phyloP scores from a whole-genome alignment of 805 yeast genomes.

The Schwanniomyces pseudopolymorphus region DNA sequence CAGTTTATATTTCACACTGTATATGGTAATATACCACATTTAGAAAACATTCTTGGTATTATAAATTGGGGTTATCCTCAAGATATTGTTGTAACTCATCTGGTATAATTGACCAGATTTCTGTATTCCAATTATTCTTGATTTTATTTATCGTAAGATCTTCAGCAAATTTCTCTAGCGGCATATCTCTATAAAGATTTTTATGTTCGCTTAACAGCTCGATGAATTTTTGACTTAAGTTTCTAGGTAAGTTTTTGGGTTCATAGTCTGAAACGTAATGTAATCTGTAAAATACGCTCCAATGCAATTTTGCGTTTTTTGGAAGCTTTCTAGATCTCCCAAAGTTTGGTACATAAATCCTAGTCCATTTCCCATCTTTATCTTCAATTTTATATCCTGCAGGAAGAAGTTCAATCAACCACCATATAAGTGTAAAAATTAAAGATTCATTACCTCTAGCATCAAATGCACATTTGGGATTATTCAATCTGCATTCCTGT shows the following conservation, averaged over 20 bases:
- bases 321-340: conserved; percentile 57
- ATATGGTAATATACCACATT: conserved; percentile 15
- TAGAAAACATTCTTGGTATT: conserved; percentile 4
- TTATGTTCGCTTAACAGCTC: conserved; percentile 18
- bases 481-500: background rate
- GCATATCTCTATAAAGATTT: conserved; percentile 4
- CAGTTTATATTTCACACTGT: conserved; percentile 7
- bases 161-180: conserved; percentile 10
- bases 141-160: conserved; percentile 15
- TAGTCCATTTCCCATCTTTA: conserved; percentile 48
- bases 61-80: conserved; percentile 9
- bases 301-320: conserved; percentile 47
- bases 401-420: conserved; percentile 64
- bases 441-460: conserved; percentile 36
- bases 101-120: conserved; percentile 33
- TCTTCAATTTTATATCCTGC: conserved; percentile 52
- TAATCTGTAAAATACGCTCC: conserved; percentile 63
- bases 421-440: conserved; percentile 46
- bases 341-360: conserved; percentile 52
- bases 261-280: conserved; percentile 45
- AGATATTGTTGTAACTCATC: conserved; percentile 26
- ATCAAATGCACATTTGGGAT: conserved; percentile 24
- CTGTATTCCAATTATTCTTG: conserved; percentile 11
- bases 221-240: conserved; percentile 16
- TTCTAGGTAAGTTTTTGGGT: conserved; percentile 31